Conservation (phyloP, 805 yeast species). For the Myxozyma geophila region DNA sequence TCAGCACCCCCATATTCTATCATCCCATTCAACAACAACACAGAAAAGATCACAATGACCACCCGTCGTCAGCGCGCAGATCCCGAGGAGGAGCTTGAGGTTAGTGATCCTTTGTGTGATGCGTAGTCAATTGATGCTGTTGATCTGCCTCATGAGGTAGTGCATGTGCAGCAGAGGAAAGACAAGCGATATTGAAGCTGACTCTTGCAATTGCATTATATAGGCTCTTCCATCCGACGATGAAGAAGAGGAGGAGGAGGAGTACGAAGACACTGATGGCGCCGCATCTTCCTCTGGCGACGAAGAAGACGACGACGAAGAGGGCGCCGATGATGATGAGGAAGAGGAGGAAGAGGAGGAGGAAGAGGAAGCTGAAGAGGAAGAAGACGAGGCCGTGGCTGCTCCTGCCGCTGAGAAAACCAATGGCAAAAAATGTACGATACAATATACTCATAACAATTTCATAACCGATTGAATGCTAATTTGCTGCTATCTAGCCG, state of each 20-base stretch:
- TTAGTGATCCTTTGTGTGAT: constrained; percentile 2
- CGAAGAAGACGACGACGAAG: constrained; percentile 34
- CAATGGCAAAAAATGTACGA: constrained; percentile 4
- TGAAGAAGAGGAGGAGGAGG: constrained; percentile 35
- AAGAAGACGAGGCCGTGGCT: constrained; percentile 10
- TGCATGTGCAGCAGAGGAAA: too few species aligned
- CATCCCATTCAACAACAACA: background rate
- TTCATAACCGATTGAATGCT: background rate
- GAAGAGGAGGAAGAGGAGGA: constrained; percentile 35
- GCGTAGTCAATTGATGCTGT: background rate
- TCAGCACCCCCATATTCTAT: background rate
- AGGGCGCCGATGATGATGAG: constrained; percentile 23
- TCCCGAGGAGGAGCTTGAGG: constrained; percentile 37
- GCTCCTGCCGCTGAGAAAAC: constrained; percentile 1
- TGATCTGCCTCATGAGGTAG: background rate
- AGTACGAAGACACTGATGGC: constrained; percentile 37
- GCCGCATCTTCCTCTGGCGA: constrained; percentile 31
- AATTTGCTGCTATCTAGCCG: background rate
- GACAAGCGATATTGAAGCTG: background rate
- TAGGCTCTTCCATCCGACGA: constrained; percentile 38
- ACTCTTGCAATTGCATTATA: background rate
- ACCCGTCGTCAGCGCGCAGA: constrained; percentile 35
- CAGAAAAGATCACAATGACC: constrained; percentile 4
- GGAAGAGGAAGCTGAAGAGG: constrained; percentile 24
- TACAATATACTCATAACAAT: background rate